Evolutionary conservation across 495 filamentous ascomycete genomes (phyloP), one percentile per base, ranked within the genome.

Genomic region (Podospora tetraspora): DNA sequence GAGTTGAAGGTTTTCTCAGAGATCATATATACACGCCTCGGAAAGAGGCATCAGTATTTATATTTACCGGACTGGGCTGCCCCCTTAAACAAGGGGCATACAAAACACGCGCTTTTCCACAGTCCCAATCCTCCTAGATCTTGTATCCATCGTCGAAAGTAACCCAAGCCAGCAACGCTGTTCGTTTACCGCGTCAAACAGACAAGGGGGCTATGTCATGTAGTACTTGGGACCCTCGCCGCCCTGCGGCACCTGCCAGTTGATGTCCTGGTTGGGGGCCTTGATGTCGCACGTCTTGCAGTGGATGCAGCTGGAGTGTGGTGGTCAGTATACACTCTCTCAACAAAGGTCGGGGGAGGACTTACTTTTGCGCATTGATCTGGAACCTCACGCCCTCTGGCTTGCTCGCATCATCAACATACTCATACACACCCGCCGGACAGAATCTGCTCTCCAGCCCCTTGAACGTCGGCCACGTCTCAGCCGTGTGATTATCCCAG

Each of bases 261-360:
- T 96, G 78, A 98, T 98, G 78, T 97, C 95, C 80, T 99, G 95
- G 62, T 89, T 86, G 3, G 95, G 95, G 13, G 90, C 94, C 83
- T 99, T 99, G 78, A 99, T 98, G 79, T 99, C 95, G 76, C 95
- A 99, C 3, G 95, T 98, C 86, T 99, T 99, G 84, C 95, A 99
- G 79, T 99, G 95, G 66, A 99, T 95, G 77, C 95, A 99, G 79
- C 94, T 96, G 32, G 24, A 8, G 59, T 29, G 24, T 2, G 9
- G 24, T 23, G 3, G n/a, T 62, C 29, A 19, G 67, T 75, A 57
- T 73, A 69, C 32, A 70, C n/a, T 7, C 22, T 7, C 23, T 57
- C 25, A 21, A 37, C 37, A 12, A 52, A 71, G 60, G 11, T 63
- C 12, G 62, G 52, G 58, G 25, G 37, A 16, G 24, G 22, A 89